Evolutionary conservation across 768 basidiomycete species (phyloP).

Genomic region (Russula virescens): DNA sequence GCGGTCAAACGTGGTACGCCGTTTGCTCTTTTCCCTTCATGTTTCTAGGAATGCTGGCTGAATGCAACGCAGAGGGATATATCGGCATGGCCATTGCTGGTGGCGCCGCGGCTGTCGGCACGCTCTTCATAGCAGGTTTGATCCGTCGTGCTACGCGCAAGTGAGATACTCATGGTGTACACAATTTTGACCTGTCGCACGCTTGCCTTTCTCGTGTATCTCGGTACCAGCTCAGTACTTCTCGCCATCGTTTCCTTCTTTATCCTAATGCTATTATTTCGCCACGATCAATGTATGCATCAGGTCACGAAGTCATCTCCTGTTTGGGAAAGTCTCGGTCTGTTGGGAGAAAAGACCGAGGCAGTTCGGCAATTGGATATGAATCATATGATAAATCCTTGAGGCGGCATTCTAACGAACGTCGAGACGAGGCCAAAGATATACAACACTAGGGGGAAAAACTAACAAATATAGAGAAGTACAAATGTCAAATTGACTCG

Average conservation of each 20-base stretch:
- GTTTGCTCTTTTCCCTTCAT: background rate
- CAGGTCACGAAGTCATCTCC: background rate
- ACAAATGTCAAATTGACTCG: too few species aligned
- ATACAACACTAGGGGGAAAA: too few species aligned
- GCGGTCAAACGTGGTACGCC: constrained; percentile 71
- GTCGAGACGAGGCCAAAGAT: too few species aligned
- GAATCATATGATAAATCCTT: too few species aligned
- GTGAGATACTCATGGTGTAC: constrained; percentile 22
- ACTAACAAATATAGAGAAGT: too few species aligned
- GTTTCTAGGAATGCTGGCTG: constrained; percentile 1
- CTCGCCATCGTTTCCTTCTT: constrained; percentile 2
- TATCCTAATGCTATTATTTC: constrained; percentile 9
- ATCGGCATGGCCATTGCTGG: constrained; percentile 96
- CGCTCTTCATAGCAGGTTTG: constrained; percentile 64
- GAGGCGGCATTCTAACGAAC: too few species aligned
- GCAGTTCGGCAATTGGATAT: too few species aligned
- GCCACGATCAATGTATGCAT: background rate
- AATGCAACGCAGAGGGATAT: constrained; percentile 73
- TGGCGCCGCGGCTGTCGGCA: constrained; percentile 80
- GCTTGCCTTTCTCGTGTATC: background rate
- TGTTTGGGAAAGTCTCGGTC: too few species aligned
- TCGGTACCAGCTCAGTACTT: constrained; percentile 10
- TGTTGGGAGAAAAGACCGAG: too few species aligned
- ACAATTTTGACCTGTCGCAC: background rate
- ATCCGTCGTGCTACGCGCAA: constrained; percentile 75